Evolutionary conservation across 352 stramenopile species (phyloP).

Genomic region (Globisporangium nodosum): DNA sequence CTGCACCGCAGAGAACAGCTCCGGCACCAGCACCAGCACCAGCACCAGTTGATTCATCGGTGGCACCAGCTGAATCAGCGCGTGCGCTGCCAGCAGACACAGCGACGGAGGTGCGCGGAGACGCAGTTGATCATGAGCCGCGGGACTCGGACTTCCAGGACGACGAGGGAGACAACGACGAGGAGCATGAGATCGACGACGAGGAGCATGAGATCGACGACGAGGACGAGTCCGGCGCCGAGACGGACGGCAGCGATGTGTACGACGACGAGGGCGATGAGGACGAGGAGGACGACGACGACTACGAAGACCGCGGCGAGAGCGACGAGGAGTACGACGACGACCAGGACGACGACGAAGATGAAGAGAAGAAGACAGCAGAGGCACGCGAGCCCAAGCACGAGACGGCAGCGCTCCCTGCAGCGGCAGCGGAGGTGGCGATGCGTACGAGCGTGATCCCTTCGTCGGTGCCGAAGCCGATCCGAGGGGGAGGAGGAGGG

Average conservation of each 20-base stretch:
- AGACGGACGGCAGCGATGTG: slow-evolving; percentile 11
- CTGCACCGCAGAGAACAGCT: slow-evolving; percentile 1
- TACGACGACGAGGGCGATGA: slow-evolving; percentile 15
- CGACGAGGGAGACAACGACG: slow-evolving; percentile 5
- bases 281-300: slow-evolving; percentile 10
- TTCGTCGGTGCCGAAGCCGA: slow-evolving; percentile 6
- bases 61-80: slow-evolving; percentile 1
- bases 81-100: no score
- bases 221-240: slow-evolving; percentile 13
- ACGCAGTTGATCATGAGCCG: slow-evolving; percentile 1
- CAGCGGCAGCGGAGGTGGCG: slow-evolving; percentile 10
- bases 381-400: neutral
- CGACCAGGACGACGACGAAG: slow-evolving; percentile 16
- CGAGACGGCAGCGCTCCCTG: slow-evolving; percentile 1
- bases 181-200: slow-evolving; percentile 5
- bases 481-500: neutral
- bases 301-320: slow-evolving; percentile 17
- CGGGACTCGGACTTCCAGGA: neutral
- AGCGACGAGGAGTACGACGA: slow-evolving; percentile 26
- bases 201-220: slow-evolving; percentile 10
- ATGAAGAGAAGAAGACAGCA: slow-evolving; percentile 6
- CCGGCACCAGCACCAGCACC: neutral
- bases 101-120: neutral
- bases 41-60: no score
- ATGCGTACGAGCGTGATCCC: slow-evolving; percentile 11